Base-by-base conservation (phyloP, 169 alveolate species). In the Eimeria praecox region DNA sequence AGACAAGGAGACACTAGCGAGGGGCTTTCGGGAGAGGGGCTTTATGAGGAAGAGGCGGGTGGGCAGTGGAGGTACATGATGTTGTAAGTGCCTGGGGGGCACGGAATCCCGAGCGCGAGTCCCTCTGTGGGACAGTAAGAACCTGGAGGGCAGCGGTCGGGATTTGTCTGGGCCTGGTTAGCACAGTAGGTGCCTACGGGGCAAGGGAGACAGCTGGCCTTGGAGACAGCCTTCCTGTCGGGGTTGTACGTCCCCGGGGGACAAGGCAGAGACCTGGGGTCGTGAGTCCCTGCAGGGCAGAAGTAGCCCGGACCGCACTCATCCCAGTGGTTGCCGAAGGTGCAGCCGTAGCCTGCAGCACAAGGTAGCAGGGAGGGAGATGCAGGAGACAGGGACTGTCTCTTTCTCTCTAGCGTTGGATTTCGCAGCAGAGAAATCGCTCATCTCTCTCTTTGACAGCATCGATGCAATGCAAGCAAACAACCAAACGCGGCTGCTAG, bases 51-150 rank as follows among this genome's bases (percentile, higher is more conserved):
- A n/a, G n/a, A n/a, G n/a, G n/a, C n/a, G n/a, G n/a, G n/a, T n/a
- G n/a, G n/a, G n/a, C n/a, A n/a, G n/a, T n/a, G n/a, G n/a, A 6
- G 35, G 80, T 78, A 78, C 89, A 24, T 78, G 38, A 38, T 10
- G 59, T 78, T 78, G 66, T 78, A 78, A 40, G 89, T 78, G 64
- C 89, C 89, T 52, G 52, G 12, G n/a, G 89, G 89, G 40, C 89
- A 78, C 30, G 89, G 89, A 12, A 44, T 78, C 46, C 66, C 89
- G 2, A 78, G 66, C 16, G 62, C 59, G 40, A 78, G 52, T 12
- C 89, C 89, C 18, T 27, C 30, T 22, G 64, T 44, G 89, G 40
- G 64, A 38, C 89, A 78, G 64, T 78, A 78, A 18, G 20, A 52
- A 18, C 89, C 89, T 42, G 89, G 14, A 20, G 89, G 89, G 64